Evolutionary conservation across 768 basidiomycete genomes (phyloP).

Genomic region (Cystofilobasidium bisporidii): DNA sequence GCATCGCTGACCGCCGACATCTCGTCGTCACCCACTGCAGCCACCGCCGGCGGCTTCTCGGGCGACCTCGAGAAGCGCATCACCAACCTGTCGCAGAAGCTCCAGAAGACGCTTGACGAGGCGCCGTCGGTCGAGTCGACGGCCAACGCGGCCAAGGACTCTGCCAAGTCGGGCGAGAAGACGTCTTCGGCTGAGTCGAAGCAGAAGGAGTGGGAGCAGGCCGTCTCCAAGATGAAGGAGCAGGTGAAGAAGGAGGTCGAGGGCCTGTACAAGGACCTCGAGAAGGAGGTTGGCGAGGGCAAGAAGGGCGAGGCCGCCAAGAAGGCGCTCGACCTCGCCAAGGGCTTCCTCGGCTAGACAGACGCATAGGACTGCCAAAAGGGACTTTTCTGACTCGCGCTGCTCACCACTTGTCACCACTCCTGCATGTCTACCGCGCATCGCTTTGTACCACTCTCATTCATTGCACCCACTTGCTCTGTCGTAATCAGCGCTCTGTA

Average conservation of each 20-base stretch:
- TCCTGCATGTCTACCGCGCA: too few species aligned
- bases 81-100: conserved; percentile 1
- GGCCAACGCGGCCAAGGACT: conserved; percentile 22
- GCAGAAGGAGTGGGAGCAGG: conserved; percentile 21
- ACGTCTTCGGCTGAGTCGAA: conserved; percentile 15
- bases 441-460: too few species aligned
- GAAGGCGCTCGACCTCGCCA: conserved; percentile 21
- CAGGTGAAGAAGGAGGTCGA: conserved; percentile 21
- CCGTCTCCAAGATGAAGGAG: conserved; percentile 17
- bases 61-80: conserved; percentile 21
- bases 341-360: conserved; percentile 9
- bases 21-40: neutral
- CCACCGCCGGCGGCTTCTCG: conserved; percentile 15
- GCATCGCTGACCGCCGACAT: neutral
- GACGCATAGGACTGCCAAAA: too few species aligned
- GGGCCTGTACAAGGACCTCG: conserved; percentile 21
- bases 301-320: conserved; percentile 20
- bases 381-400: too few species aligned
- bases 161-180: conserved; percentile 16
- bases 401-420: too few species aligned
- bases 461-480: too few species aligned
- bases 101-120: conserved; percentile 20
- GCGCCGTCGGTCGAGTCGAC: conserved; percentile 17
- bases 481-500: too few species aligned
- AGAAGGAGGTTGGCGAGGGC: conserved; percentile 24